These are phyloP conservation scores for Sophora flavescens DNA, from an alignment of 306 rosid species.

Conservation along the genomic window DNA sequence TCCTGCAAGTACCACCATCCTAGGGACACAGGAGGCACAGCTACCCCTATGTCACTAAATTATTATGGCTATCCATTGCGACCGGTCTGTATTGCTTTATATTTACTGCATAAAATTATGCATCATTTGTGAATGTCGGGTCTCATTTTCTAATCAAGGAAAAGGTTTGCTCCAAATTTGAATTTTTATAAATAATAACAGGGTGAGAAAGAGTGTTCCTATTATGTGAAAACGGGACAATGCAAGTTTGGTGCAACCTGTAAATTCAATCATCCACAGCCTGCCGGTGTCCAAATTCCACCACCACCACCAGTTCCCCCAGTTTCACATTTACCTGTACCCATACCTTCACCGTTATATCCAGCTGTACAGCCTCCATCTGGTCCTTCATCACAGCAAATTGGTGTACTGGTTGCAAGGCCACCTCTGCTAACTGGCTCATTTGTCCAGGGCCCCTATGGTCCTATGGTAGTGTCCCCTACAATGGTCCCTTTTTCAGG, in stretches of 20 bases:
- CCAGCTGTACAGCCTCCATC: constrained; percentile 75
- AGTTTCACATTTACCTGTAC: constrained; percentile 63
- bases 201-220: constrained; percentile 98
- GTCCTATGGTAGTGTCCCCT: constrained; percentile 77
- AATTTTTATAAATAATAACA: constrained; percentile 49
- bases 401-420: constrained; percentile 86
- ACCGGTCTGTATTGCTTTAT: constrained; percentile 57
- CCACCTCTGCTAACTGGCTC: constrained; percentile 79
- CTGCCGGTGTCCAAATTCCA: constrained; percentile 67
- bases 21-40: constrained; percentile 68
- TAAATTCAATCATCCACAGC: constrained; percentile 93
- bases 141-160: constrained; percentile 30
- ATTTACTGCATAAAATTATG: constrained; percentile 14
- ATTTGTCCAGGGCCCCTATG: constrained; percentile 81
- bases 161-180: constrained; percentile 31
- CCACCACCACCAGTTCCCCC: constrained; percentile 63
- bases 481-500: constrained; percentile 78
- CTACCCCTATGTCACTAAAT: constrained; percentile 62
- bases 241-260: constrained; percentile 94
- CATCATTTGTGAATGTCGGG: constrained; percentile 15
- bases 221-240: constrained; percentile 92
- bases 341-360: constrained; percentile 64
- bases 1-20: constrained; percentile 96
- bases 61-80: constrained; percentile 74
- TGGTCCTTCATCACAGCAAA: constrained; percentile 80